These are phyloP conservation scores for Aspergillus conjunctus DNA, from an alignment of 495 filamentous ascomycete genomes.

Conservation along the genomic window DNA sequence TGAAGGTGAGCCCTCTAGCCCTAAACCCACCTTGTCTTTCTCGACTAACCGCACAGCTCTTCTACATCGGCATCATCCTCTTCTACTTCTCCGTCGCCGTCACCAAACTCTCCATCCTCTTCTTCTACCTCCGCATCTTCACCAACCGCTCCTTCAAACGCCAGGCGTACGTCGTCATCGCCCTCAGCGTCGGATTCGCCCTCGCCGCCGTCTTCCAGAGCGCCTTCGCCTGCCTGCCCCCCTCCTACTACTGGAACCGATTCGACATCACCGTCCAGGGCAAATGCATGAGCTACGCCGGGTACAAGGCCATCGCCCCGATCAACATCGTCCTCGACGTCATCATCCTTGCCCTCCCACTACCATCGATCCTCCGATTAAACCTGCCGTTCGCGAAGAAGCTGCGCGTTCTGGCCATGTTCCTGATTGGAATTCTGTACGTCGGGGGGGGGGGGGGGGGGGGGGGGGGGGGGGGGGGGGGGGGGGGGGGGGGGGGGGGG, in stretches of 20 bases:
- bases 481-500: no score
- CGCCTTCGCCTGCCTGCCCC: conserved; percentile 1
- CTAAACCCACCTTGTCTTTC: not conserved
- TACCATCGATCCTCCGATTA: not conserved
- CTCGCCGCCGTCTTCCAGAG: conserved; percentile 2
- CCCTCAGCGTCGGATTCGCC: not conserved
- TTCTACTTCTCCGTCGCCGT: not conserved
- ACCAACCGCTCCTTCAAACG: not conserved
- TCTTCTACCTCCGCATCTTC: conserved; percentile 14
- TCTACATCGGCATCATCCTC: not conserved
- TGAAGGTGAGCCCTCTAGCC: not conserved
- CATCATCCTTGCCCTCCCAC: not conserved
- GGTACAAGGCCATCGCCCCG: not conserved
- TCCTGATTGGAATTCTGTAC: conserved; percentile 6
- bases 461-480: no score
- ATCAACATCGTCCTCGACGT: conserved; percentile 10
- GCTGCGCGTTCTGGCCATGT: not conserved
- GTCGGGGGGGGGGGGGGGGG: no score
- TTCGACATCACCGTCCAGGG: not conserved
- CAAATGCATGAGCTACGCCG: not conserved
- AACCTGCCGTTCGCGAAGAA: conserved; percentile 10
- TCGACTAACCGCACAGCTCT: not conserved
- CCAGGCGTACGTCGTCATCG: conserved; percentile 1
- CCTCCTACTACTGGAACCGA: conserved; percentile 6
- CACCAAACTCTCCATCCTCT: conserved; percentile 9